Conservation (phyloP, 228 moss, liverwort and hornwort species). For the Sphagnum magellanicum region DNA sequence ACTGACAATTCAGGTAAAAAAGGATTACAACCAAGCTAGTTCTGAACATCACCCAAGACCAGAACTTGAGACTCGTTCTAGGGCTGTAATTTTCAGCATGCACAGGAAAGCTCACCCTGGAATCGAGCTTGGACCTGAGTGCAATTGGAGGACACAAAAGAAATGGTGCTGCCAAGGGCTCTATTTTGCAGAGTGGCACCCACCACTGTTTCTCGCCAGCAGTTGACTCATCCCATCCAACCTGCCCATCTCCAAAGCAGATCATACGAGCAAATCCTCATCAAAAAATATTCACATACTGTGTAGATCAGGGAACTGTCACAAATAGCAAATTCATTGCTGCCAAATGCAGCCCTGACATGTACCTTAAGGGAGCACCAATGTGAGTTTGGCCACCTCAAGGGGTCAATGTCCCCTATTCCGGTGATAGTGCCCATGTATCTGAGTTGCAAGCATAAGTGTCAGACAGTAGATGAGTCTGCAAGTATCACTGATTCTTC, state of each 20-base stretch:
- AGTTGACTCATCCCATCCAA: constrained; percentile 56
- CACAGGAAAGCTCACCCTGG: too few relatives aligned
- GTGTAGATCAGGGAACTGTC: too few relatives aligned
- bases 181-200: constrained; percentile 47
- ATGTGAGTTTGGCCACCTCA: constrained; percentile 40
- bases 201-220: constrained; percentile 51
- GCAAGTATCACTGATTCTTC: too few relatives aligned
- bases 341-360: too few relatives aligned
- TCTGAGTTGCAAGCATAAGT: constrained; percentile 5
- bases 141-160: constrained; percentile 40
- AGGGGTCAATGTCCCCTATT: constrained; percentile 38
- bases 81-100: too few relatives aligned
- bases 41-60: too few relatives aligned
- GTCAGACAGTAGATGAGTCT: not conserved
- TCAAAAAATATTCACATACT: too few relatives aligned
- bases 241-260: constrained; percentile 10
- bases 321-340: too few relatives aligned
- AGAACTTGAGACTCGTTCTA: too few relatives aligned
- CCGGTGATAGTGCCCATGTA: constrained; percentile 56
- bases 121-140: constrained; percentile 20
- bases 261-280: too few relatives aligned
- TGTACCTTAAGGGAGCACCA: constrained; percentile 48
- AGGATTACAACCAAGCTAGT: too few relatives aligned
- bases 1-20: too few relatives aligned
- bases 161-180: constrained; percentile 43